phyloP scores from a whole-genome alignment of 108 stramenopile genomes.

The Parietichytrium sp. region DNA sequence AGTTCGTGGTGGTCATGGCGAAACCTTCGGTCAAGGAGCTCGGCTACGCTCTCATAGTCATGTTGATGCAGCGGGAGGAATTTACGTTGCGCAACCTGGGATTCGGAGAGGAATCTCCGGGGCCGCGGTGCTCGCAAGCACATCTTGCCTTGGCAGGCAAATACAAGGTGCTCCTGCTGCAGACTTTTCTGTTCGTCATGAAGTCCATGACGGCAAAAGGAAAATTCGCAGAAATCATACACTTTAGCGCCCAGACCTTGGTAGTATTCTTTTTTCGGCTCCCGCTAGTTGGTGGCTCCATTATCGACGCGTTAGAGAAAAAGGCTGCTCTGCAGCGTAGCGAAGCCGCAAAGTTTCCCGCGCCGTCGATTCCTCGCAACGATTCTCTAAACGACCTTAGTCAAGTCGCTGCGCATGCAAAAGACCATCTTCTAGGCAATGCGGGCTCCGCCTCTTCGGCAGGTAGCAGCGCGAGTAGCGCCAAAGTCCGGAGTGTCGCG shows the following conservation, averaged over 20 bases:
- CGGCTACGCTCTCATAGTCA: conserved; percentile 13
- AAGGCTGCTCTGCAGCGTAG: conserved; percentile 20
- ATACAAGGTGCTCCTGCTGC: conserved; percentile 11
- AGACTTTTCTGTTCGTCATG: conserved; percentile 26
- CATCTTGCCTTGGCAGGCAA: not conserved
- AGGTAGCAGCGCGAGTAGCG: too few relatives aligned
- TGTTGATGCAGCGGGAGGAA: conserved; percentile 31
- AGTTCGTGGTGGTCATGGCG: conserved; percentile 31
- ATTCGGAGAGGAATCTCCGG: not conserved
- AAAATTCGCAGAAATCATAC: conserved; percentile 32
- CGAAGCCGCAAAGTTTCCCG: too few relatives aligned
- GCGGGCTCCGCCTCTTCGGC: too few relatives aligned
- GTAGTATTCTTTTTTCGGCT: conserved; percentile 28
- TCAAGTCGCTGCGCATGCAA: too few relatives aligned
- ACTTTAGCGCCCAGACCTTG: conserved; percentile 31
- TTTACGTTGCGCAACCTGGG: not conserved
- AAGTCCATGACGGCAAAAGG: conserved; percentile 38
- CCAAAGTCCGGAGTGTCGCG: too few relatives aligned
- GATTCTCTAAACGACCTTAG: too few relatives aligned
- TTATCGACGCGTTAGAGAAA: conserved; percentile 17
- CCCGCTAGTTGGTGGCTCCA: conserved; percentile 21
- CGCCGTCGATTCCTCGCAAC: too few relatives aligned
- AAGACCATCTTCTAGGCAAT: too few relatives aligned
- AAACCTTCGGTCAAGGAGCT: conserved; percentile 16
- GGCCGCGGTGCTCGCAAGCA: not conserved